A percentile compares a stretch with the other conserved stretches of the same genome.
phyloP scores from a whole-genome alignment of 1,284 basidiomycete species.

The Anthracocystis walkeri region DNA sequence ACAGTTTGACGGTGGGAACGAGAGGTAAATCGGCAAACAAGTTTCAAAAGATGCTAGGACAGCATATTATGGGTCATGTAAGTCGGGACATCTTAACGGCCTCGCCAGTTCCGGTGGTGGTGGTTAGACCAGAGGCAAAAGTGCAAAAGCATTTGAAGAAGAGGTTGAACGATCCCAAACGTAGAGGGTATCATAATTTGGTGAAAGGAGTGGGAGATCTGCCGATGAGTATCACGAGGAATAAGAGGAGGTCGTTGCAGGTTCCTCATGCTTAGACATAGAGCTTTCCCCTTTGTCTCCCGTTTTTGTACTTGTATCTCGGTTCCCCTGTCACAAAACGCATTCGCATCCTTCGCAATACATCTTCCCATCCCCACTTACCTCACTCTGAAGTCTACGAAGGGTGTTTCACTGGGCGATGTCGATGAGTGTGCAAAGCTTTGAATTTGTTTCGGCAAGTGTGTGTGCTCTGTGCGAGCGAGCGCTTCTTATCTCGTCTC shows the following conservation, averaged over 20 bases:
- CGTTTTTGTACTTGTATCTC: slow-evolving; percentile 14
- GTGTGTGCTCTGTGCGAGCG: slow-evolving; percentile 14
- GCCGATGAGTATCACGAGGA: slow-evolving; percentile 58
- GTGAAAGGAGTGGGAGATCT: slow-evolving; percentile 52
- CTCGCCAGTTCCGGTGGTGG: slow-evolving; percentile 68
- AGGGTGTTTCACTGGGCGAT: not conserved
- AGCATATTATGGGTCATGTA: slow-evolving; percentile 62
- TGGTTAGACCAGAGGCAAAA: slow-evolving; percentile 67
- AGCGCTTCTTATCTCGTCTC: slow-evolving; percentile 16
- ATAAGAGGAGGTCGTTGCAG: slow-evolving; percentile 45
- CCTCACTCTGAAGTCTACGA: no score
- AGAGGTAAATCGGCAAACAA: slow-evolving; percentile 74
- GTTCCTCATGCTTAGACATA: slow-evolving; percentile 16
- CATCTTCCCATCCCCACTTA: no score
- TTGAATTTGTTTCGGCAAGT: no score
- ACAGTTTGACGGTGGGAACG: slow-evolving; percentile 92
- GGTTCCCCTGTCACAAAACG: not conserved
- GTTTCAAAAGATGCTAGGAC: slow-evolving; percentile 67
- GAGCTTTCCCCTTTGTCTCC: not conserved
- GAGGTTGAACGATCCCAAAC: slow-evolving; percentile 64
- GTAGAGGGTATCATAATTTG: slow-evolving; percentile 65
- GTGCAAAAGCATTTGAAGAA: slow-evolving; percentile 68
- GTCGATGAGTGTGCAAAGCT: not conserved
- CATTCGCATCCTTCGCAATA: slow-evolving; percentile 1
- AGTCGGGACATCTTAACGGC: slow-evolving; percentile 63